A percentile compares a stretch with the other conserved stretches of the same genome.
Conservation (phyloP, 2,329 filamentous ascomycete genomes). For the Aschersonia sp. region DNA sequence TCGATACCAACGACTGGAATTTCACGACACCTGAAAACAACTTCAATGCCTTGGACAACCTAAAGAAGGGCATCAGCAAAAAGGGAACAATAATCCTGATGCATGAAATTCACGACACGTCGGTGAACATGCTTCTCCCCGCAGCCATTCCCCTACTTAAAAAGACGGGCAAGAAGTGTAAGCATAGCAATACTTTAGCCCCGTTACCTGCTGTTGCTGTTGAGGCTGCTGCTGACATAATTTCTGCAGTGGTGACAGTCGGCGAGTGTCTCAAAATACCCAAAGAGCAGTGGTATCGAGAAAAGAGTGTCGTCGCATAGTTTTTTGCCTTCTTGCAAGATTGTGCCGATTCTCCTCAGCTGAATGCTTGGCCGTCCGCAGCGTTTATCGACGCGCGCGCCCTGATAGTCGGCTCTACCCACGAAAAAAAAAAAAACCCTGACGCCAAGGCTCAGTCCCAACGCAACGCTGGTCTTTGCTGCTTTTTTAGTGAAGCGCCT, state of each 20-base stretch:
- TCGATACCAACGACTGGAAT: conserved; percentile 42
- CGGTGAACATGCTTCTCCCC: conserved; percentile 19
- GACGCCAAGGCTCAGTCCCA: no score
- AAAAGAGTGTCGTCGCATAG: not conserved
- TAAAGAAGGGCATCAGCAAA: conserved; percentile 9
- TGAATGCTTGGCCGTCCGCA: not conserved
- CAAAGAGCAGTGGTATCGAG: conserved; percentile 3
- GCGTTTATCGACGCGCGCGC: no score
- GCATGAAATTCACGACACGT: conserved; percentile 29
- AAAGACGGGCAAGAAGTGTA: not conserved
- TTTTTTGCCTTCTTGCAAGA: not conserved
- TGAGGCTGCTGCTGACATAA: not conserved
- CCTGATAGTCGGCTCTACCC: no score
- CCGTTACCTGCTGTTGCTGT: not conserved
- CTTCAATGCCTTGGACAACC: conserved; percentile 18
- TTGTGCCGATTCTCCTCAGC: not conserved
- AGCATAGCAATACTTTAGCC: not conserved
- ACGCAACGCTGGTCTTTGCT: no score
- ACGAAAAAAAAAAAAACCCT: no score
- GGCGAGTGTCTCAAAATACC: conserved; percentile 3
- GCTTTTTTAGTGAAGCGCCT: no score
- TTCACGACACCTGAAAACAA: conserved; percentile 30
- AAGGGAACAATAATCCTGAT: conserved; percentile 30
- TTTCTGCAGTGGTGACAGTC: conserved; percentile 1
- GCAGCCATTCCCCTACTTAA: not conserved